A percentile compares a stretch with the other conserved stretches of the same genome.
Conservation (phyloP, 75 land plant species). For the Cunninghamia lanceolata region DNA sequence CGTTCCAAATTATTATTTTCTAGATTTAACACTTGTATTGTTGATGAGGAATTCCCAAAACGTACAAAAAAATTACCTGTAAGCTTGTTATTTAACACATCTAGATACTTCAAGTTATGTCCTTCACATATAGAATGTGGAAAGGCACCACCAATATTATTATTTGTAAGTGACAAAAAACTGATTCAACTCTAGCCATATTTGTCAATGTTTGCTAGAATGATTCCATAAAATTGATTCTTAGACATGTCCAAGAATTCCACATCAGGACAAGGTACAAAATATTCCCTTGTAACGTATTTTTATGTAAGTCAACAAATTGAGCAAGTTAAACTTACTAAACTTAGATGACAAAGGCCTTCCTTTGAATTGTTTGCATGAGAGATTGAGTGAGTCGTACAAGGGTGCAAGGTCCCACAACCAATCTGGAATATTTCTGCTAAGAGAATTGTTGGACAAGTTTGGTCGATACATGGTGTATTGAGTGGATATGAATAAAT, state of each 20-base stretch:
- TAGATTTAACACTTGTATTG: too few species aligned
- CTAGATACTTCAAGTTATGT: not conserved
- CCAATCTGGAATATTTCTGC: conserved; percentile 6
- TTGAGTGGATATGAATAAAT: too few species aligned
- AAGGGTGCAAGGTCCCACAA: conserved; percentile 5
- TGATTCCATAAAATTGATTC: too few species aligned
- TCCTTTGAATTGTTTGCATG: too few species aligned
- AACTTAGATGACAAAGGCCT: too few species aligned
- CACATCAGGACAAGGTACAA: not conserved
- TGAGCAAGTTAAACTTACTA: too few species aligned
- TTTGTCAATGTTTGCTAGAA: not conserved
- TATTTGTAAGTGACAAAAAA: too few species aligned
- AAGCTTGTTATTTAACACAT: not conserved
- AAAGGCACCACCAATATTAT: too few species aligned
- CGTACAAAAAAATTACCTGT: not conserved
- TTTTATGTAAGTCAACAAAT: too few species aligned
- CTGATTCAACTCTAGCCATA: not conserved
- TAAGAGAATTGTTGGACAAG: conserved; percentile 10
- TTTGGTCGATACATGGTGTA: not conserved
- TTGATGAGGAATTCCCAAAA: too few species aligned
- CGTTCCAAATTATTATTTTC: too few species aligned
- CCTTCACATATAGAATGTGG: not conserved
- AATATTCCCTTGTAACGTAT: not conserved
- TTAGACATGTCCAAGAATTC: not conserved
- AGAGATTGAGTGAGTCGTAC: too few species aligned